These are phyloP conservation scores for Xanthoceras sorbifolium DNA, from an alignment of 345 rosid species.

Conservation along the genomic window DNA sequence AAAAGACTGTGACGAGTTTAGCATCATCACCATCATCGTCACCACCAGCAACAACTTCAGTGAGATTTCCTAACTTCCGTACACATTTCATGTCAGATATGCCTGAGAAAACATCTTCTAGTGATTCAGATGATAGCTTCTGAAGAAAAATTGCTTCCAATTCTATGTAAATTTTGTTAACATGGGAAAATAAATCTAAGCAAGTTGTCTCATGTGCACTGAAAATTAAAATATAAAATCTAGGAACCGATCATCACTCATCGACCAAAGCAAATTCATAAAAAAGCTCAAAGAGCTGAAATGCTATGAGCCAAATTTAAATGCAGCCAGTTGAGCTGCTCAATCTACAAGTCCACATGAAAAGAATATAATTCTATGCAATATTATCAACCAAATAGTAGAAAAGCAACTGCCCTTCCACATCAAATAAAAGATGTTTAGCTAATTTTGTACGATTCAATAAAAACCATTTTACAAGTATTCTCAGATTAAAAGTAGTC, in stretches of 20 bases:
- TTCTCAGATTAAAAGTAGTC: background rate
- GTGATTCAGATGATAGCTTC: slow-evolving; percentile 60
- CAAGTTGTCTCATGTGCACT: background rate
- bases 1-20: slow-evolving; percentile 30
- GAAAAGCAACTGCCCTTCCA: background rate
- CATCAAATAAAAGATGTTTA: background rate
- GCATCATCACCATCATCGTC: slow-evolving; percentile 32
- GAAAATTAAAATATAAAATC: background rate
- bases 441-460: background rate
- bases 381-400: too few relatives aligned
- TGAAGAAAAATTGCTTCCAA: slow-evolving; percentile 10
- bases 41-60: slow-evolving; percentile 27
- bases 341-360: too few relatives aligned
- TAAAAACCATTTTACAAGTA: background rate
- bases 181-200: background rate
- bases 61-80: slow-evolving; percentile 44
- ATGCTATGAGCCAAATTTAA: too few relatives aligned
- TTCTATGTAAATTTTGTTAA: background rate
- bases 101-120: slow-evolving; percentile 33
- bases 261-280: background rate
- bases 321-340: too few relatives aligned
- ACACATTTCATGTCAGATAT: slow-evolving; percentile 45
- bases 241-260: background rate
- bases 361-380: too few relatives aligned
- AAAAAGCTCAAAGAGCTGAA: too few relatives aligned